A percentile compares a stretch with the other conserved stretches of the same genome.
Evolutionary conservation across 1,139 yeast species (phyloP).

Genomic region (Debaryomyces robertsiae): DNA sequence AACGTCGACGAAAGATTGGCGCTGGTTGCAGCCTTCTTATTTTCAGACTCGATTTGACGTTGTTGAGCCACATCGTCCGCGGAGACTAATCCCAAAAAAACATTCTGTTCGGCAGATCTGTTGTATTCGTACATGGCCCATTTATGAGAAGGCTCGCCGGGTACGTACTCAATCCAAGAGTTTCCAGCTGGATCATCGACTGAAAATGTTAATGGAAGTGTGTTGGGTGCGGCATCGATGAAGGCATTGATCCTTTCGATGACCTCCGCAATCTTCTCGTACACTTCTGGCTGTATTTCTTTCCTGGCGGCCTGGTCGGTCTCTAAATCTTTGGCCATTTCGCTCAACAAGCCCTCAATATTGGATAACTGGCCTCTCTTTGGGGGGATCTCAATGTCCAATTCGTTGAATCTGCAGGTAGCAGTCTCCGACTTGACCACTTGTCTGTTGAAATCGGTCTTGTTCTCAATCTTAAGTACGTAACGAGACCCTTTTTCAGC

Average conservation of each 20-base stretch:
- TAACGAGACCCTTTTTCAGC: conserved; percentile 87
- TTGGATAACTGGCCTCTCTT: conserved; percentile 92
- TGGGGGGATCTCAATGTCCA: conserved; percentile 94
- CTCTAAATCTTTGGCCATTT: conserved; percentile 81
- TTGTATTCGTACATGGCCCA: conserved; percentile 86
- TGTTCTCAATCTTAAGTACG: conserved; percentile 67
- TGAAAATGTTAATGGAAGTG: conserved; percentile 76
- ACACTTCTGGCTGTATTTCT: conserved; percentile 68
- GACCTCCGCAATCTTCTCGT: conserved; percentile 73
- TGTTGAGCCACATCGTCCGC: conserved; percentile 72
- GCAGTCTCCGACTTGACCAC: conserved; percentile 91
- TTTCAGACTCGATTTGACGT: conserved; percentile 42
- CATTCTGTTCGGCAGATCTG: conserved; percentile 88
- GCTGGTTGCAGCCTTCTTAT: conserved; percentile 41
- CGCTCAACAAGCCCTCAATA: conserved; percentile 83
- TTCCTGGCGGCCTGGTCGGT: conserved; percentile 82
- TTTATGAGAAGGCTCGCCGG: conserved; percentile 86
- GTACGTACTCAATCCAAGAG: conserved; percentile 91
- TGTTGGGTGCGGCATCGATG: conserved; percentile 64
- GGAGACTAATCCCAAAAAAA: conserved; percentile 80
- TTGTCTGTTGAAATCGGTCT: conserved; percentile 82
- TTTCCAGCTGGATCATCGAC: conserved; percentile 97
- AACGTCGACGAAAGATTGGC: conserved; percentile 32
- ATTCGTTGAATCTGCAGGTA: conserved; percentile 75
- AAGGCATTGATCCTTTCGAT: conserved; percentile 59